phyloP scores from a whole-genome alignment of 1,284 basidiomycete species.

The Malassezia cuniculi region DNA sequence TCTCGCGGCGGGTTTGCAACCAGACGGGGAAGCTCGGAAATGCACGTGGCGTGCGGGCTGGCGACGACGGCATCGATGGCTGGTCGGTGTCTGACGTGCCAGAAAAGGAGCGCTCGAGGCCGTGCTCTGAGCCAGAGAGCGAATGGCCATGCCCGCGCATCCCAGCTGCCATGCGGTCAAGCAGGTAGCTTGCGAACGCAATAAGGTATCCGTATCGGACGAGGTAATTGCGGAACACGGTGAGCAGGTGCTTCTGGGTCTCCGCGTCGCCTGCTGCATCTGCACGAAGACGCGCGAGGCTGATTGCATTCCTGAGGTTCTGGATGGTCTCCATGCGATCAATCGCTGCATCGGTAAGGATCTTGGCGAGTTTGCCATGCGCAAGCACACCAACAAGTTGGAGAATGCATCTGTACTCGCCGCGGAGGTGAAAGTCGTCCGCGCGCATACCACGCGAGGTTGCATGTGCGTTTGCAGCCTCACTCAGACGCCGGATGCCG shows the following conservation, averaged over 20 bases:
- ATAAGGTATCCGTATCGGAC: constrained; percentile 69
- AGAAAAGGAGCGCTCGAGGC: background rate
- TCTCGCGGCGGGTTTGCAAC: constrained; percentile 37
- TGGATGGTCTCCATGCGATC: constrained; percentile 43
- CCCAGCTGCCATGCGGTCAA: constrained; percentile 55
- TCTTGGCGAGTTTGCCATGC: constrained; percentile 82
- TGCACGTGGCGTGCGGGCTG: constrained; percentile 7
- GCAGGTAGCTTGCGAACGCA: constrained; percentile 85
- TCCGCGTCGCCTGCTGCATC: constrained; percentile 33
- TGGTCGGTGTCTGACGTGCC: background rate
- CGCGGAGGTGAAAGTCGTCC: constrained; percentile 49
- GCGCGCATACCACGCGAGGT: constrained; percentile 33
- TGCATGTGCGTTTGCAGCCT: background rate
- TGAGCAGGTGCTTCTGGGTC: constrained; percentile 25
- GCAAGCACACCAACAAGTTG: constrained; percentile 85
- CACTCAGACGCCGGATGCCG: constrained; percentile 15
- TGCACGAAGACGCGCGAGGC: constrained; percentile 35
- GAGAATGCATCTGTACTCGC: constrained; percentile 92
- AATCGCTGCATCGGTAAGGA: constrained; percentile 57
- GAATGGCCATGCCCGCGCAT: constrained; percentile 11
- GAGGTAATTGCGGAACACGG: constrained; percentile 39
- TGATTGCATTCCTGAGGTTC: constrained; percentile 40
- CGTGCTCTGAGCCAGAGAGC: constrained; percentile 2
- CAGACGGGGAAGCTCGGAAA: constrained; percentile 39
- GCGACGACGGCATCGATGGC: constrained; percentile 14